A percentile compares a stretch with the other conserved stretches of the same genome.
These are phyloP conservation scores for Liriodendron chinense DNA, from an alignment of 164 flowering plant genomes.

Conservation along the genomic window DNA sequence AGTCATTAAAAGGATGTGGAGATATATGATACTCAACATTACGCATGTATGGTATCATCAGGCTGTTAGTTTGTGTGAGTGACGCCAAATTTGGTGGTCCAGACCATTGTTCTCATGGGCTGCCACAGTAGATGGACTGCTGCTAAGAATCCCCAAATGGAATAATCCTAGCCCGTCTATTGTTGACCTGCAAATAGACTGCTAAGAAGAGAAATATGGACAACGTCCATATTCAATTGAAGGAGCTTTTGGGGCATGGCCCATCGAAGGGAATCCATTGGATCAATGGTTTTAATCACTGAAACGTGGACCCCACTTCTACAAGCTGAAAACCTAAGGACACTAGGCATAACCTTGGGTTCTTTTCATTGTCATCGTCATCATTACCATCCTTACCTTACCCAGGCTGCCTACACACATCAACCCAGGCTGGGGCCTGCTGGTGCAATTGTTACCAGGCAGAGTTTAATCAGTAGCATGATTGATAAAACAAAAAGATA, in stretches of 20 bases:
- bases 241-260: not conserved
- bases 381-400: not conserved
- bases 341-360: not conserved
- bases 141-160: not conserved
- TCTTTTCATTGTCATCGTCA: not conserved
- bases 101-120: not conserved
- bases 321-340: not conserved
- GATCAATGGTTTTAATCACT: not conserved
- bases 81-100: not conserved
- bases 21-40: not conserved
- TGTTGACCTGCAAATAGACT: not conserved
- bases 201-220: not conserved
- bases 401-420: too few species aligned
- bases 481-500: not conserved
- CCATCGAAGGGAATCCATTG: not conserved
- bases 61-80: not conserved
- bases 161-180: not conserved
- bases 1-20: not conserved
- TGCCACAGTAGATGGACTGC: not conserved
- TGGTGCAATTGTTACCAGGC: not conserved
- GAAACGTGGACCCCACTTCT: not conserved
- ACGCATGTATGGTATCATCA: not conserved
- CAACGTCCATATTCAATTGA: too few species aligned
- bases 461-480: not conserved
- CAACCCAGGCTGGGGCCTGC: not conserved